phyloP scores from a whole-genome alignment of 805 yeast species.

The Blastobotrys muscicola region DNA sequence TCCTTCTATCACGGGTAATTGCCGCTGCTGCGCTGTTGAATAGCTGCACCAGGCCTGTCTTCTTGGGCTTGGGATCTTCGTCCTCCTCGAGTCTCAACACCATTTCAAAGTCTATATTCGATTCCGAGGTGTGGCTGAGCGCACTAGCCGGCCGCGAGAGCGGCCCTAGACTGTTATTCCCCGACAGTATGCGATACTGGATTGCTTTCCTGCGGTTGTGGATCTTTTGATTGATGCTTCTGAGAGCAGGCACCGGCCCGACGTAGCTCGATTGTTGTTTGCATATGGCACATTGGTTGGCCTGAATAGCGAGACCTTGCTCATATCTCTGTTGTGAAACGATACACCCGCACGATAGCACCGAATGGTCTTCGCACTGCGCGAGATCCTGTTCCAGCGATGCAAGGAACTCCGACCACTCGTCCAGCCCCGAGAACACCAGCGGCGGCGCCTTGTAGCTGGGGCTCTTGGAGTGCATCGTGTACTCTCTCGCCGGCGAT shows the following conservation, averaged over 20 bases:
- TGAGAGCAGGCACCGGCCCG: background rate
- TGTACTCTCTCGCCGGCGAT: no score
- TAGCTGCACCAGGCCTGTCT: slow-evolving; percentile 2
- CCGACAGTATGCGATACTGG: background rate
- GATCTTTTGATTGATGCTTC: slow-evolving; percentile 1
- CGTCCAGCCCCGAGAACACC: slow-evolving; percentile 3
- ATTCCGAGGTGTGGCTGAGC: background rate
- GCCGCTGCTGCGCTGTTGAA: slow-evolving; percentile 1
- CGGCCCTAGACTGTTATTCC: background rate
- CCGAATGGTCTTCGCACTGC: slow-evolving; percentile 4
- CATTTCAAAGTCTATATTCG: slow-evolving; percentile 2
- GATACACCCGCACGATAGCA: slow-evolving; percentile 14
- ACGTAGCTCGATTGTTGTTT: background rate
- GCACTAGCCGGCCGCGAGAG: background rate
- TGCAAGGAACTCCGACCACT: slow-evolving; percentile 13
- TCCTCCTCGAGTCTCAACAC: background rate
- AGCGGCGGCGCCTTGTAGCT: background rate
- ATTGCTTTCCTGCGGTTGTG: background rate
- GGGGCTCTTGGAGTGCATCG: no score
- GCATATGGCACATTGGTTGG: slow-evolving; percentile 1
- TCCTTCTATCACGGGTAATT: background rate
- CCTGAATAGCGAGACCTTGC: background rate
- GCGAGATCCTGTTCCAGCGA: slow-evolving; percentile 10
- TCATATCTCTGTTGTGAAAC: slow-evolving; percentile 6
- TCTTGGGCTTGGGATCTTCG: background rate